Conservation (phyloP, 1,284 basidiomycete species). For the Moniliella sp. region DNA sequence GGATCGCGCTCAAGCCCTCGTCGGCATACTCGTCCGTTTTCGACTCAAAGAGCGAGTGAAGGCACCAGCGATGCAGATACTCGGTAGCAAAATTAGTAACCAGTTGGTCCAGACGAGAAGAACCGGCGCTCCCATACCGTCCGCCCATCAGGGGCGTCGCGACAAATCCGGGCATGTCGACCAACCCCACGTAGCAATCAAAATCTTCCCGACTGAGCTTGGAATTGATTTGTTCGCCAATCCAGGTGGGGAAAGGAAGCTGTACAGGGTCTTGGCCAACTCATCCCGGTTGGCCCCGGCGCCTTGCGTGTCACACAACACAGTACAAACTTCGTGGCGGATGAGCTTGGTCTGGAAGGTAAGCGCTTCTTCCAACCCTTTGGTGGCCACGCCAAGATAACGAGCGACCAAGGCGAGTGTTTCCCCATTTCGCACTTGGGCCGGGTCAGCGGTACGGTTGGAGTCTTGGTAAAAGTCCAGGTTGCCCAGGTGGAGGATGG, state of each 20-base stretch:
- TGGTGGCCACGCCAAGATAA: conserved; percentile 61
- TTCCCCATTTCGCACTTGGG: conserved; percentile 38
- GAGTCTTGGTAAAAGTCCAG: conserved; percentile 52
- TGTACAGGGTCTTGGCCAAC: conserved; percentile 75
- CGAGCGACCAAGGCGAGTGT: conserved; percentile 60
- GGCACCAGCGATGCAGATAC: conserved; percentile 60
- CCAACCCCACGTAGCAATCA: conserved; percentile 66
- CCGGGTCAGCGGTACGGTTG: conserved; percentile 22
- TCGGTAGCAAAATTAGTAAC: conserved; percentile 90
- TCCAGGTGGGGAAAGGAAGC: conserved; percentile 82
- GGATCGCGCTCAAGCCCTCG: conserved; percentile 56
- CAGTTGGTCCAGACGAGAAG: conserved; percentile 73
- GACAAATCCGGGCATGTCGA: conserved; percentile 71
- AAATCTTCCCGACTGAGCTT: conserved; percentile 41
- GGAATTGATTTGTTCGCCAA: conserved; percentile 87
- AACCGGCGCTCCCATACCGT: conserved; percentile 51
- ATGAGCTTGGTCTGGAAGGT: conserved; percentile 79
- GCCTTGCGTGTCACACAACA: conserved; percentile 80
- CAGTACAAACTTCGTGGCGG: conserved; percentile 79
- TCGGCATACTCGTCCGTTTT: conserved; percentile 58
- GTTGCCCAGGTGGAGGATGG: conserved; percentile 85
- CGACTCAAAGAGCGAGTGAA: conserved; percentile 56
- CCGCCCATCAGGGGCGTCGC: no score
- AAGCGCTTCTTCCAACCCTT: conserved; percentile 58
- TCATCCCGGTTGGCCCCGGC: conserved; percentile 79